Conservation (phyloP, 148 eudicot genomes). For the Cornus suecica region DNA sequence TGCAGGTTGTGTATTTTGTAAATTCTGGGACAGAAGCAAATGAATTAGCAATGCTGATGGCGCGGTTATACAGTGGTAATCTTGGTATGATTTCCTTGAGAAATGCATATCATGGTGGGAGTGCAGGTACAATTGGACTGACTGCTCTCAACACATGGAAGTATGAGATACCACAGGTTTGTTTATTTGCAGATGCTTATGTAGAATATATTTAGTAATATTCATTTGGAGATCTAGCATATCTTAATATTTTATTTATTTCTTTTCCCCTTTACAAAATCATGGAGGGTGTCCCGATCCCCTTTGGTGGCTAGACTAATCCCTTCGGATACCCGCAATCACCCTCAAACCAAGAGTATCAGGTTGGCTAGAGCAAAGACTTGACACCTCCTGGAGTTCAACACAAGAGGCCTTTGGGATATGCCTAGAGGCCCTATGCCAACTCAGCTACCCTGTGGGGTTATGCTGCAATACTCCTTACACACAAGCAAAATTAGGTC, state of each 20-base stretch:
- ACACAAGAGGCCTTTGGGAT: no score
- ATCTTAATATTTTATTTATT: background rate
- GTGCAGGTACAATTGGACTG: slow-evolving; percentile 70
- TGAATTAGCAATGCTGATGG: slow-evolving; percentile 94
- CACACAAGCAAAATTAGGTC: no score
- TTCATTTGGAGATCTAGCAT: background rate
- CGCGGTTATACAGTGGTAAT: slow-evolving; percentile 81
- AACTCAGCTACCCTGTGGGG: no score
- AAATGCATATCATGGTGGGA: slow-evolving; percentile 99
- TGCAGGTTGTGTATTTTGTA: slow-evolving; percentile 96
- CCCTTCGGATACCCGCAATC: background rate
- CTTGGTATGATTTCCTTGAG: slow-evolving; percentile 86
- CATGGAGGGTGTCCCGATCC: background rate
- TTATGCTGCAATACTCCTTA: no score
- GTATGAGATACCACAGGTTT: slow-evolving; percentile 89
- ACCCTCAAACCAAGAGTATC: no score
- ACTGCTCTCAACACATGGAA: slow-evolving; percentile 97
- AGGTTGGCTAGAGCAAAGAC: no score
- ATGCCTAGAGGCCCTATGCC: no score
- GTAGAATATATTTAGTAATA: background rate
- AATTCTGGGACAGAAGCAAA: slow-evolving; percentile 99
- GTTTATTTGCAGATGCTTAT: background rate
- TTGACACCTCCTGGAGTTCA: no score
- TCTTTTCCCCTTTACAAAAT: background rate
- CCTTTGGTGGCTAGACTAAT: background rate